These are phyloP conservation scores for Wallacemonas sp. DNA, from an alignment of 208 protist species.

Conservation along the genomic window DNA sequence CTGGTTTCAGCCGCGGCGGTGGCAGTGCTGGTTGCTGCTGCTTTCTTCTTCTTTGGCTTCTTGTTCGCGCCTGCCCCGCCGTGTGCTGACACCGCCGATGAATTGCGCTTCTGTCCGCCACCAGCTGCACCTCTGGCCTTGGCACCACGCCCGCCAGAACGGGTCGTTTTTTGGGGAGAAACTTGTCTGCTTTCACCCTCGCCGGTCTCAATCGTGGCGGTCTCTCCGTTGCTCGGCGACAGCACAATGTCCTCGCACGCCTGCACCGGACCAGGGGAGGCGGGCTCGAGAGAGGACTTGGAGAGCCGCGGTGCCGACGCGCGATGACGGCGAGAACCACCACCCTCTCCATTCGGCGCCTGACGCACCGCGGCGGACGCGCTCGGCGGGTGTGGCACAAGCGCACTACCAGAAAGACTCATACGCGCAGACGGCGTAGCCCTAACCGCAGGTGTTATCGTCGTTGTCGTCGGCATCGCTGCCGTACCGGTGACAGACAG, in stretches of 20 bases:
- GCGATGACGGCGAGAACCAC: not conserved
- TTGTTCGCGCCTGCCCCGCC: not conserved
- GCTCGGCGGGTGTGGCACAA: not conserved
- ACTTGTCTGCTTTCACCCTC: not conserved
- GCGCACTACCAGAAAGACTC: not conserved
- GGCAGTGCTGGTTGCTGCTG: no score
- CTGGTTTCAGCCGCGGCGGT: no score
- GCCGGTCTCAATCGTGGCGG: not conserved
- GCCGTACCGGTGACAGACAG: conserved; percentile 7
- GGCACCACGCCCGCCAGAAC: no score
- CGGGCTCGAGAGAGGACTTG: not conserved
- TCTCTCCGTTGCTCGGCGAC: conserved; percentile 11
- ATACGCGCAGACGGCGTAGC: not conserved
- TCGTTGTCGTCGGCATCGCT: not conserved
- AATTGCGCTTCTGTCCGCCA: not conserved
- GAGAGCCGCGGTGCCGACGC: not conserved
- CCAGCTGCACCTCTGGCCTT: no score
- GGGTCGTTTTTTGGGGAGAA: not conserved
- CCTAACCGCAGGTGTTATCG: not conserved
- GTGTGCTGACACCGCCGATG: not conserved
- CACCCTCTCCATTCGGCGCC: no score
- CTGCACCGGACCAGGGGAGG: not conserved
- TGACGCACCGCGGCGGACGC: not conserved
- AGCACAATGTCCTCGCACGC: not conserved
- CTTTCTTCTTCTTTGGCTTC: conserved; percentile 17